Evolutionary conservation across 805 yeast species (phyloP).

Genomic region (Saccharomycopsis babjevae): DNA sequence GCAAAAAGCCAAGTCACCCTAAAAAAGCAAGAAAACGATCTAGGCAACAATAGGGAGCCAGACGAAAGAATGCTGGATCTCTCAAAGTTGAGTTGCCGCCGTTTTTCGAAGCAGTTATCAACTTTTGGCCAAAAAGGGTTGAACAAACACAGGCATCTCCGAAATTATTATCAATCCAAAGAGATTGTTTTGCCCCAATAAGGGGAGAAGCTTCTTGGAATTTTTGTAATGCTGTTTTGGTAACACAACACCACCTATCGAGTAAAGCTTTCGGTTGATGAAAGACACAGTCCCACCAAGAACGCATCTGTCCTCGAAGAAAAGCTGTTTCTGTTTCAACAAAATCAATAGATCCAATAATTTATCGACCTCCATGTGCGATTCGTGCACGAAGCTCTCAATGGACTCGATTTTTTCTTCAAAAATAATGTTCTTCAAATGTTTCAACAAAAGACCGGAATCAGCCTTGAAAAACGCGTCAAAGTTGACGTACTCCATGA

Average conservation of each 20-base stretch:
- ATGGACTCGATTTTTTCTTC: not conserved
- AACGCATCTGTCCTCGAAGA: not conserved
- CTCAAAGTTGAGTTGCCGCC: no score
- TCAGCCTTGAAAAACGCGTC: not conserved
- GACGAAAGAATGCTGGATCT: no score
- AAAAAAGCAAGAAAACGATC: no score
- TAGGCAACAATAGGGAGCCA: no score
- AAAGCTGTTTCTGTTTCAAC: not conserved
- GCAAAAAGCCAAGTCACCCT: no score
- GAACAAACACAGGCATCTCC: constrained; percentile 11
- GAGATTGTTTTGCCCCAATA: not conserved
- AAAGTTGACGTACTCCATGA: not conserved
- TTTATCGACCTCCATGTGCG: not conserved
- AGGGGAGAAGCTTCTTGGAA: not conserved
- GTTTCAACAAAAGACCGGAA: not conserved
- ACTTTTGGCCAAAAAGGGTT: not conserved
- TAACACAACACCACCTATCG: constrained; percentile 4
- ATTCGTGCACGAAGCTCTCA: not conserved
- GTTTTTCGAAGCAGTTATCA: no score
- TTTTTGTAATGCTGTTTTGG: not conserved
- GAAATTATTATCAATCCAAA: not conserved
- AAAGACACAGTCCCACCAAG: constrained; percentile 4
- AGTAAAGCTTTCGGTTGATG: constrained; percentile 3
- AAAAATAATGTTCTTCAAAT: not conserved
- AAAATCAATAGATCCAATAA: not conserved